phyloP scores from a whole-genome alignment of 345 rosid species.

The Linum usitatissimum region DNA sequence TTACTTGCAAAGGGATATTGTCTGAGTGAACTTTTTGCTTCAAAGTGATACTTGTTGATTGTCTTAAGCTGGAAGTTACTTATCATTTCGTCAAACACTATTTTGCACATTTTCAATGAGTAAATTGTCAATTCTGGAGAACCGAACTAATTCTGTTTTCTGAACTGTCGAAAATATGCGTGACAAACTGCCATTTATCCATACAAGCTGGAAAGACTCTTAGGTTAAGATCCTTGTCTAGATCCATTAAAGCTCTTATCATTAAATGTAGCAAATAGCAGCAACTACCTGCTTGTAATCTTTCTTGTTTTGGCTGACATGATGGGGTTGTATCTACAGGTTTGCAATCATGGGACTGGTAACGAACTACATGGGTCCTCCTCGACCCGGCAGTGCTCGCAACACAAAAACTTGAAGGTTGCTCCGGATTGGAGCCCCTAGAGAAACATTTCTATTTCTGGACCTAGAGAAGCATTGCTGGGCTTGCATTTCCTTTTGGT shows the following conservation, averaged over 20 bases:
- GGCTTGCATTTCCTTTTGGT: no score
- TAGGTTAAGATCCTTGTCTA: neutral
- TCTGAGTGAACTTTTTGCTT: no score
- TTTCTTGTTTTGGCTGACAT: neutral
- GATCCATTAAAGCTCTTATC: no score
- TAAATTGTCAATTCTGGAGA: neutral
- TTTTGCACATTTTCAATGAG: neutral
- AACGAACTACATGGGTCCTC: constrained; percentile 77
- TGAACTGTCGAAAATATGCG: no score
- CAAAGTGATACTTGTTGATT: neutral
- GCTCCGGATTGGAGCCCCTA: no score
- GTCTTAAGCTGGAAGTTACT: neutral
- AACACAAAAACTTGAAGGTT: neutral
- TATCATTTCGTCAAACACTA: neutral
- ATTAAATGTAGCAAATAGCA: no score
- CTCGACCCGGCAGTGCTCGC: constrained; percentile 38
- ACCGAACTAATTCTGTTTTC: neutral
- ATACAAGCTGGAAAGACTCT: no score
- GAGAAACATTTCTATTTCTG: no score
- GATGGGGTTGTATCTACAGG: constrained; percentile 33
- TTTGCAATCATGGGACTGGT: constrained; percentile 97
- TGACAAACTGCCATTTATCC: no score
- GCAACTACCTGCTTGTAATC: neutral
- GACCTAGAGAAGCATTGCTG: no score
- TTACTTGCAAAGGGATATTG: no score